These are phyloP conservation scores for Aspergillus neoniger DNA, from an alignment of 2,329 filamentous ascomycete genomes.

Conservation along the genomic window DNA sequence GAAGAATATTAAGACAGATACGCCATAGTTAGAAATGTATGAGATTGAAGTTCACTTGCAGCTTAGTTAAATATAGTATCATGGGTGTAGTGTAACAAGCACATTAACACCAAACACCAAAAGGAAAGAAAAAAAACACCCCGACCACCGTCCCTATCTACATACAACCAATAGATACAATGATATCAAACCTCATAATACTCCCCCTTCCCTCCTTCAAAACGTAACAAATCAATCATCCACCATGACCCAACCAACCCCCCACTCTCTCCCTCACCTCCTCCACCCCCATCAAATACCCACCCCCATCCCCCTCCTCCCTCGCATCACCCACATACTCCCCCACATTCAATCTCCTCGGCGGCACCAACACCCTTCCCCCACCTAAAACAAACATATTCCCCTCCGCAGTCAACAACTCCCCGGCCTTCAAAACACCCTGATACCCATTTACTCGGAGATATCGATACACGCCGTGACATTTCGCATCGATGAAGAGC, in stretches of 20 bases:
- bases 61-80: background rate
- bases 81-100: too few relatives aligned
- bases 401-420: conserved; percentile 74
- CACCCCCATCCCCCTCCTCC: conserved; percentile 14
- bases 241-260: conserved; percentile 14
- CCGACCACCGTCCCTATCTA: background rate
- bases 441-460: conserved; percentile 76
- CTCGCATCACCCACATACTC: conserved; percentile 1
- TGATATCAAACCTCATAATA: too few relatives aligned
- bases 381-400: conserved; percentile 73
- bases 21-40: background rate
- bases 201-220: background rate
- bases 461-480: conserved; percentile 64
- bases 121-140: too few relatives aligned
- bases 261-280: conserved; percentile 24
- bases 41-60: too few relatives aligned
- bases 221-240: background rate
- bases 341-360: conserved; percentile 47
- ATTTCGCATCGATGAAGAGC: conserved; percentile 69
- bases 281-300: conserved; percentile 23
- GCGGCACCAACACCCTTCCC: conserved; percentile 72
- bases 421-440: conserved; percentile 62
- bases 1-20: background rate
- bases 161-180: background rate
- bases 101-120: too few relatives aligned